Evolutionary conservation across 2,329 filamentous ascomycete genomes (phyloP).

Genomic region (Fusarium sp.): DNA sequence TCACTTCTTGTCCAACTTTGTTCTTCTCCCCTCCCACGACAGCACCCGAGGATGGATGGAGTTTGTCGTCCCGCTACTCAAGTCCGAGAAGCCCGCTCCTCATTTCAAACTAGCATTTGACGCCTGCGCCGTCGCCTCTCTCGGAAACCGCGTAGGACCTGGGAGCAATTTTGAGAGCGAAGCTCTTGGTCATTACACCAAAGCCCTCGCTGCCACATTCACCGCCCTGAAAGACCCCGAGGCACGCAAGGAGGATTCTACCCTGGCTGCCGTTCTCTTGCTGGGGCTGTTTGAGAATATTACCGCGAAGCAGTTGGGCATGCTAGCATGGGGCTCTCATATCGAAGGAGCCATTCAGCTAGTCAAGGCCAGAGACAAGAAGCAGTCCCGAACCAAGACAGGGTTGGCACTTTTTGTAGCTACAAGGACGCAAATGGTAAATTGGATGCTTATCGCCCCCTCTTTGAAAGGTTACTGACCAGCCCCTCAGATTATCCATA

Average conservation of each 20-base stretch:
- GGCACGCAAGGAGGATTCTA: conserved; percentile 64
- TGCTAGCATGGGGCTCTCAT: conserved; percentile 72
- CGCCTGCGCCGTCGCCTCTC: conserved; percentile 68
- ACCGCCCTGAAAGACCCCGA: conserved; percentile 63
- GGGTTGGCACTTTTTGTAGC: conserved; percentile 69
- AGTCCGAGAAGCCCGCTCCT: conserved; percentile 54
- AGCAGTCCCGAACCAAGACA: conserved; percentile 64
- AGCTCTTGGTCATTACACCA: conserved; percentile 65
- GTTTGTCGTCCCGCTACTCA: conserved; percentile 68
- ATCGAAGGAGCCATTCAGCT: conserved; percentile 73
- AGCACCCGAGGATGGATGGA: conserved; percentile 68
- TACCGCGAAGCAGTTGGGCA: conserved; percentile 64
- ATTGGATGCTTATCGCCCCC: conserved; percentile 19
- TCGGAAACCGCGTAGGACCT: conserved; percentile 62
- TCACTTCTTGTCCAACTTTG: conserved; percentile 71
- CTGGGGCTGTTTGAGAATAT: conserved; percentile 72
- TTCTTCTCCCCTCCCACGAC: conserved; percentile 64
- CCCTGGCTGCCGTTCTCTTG: conserved; percentile 69
- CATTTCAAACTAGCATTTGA: conserved; percentile 68
- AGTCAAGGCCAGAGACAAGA: conserved; percentile 67
- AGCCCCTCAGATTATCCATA: conserved; percentile 64
- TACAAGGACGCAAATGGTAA: conserved; percentile 71
- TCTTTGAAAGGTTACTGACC: conserved; percentile 9
- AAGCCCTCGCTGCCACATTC: conserved; percentile 65
- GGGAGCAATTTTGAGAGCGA: conserved; percentile 49